Conservation (phyloP, 305 asterid genomes). For the Withania somnifera region DNA sequence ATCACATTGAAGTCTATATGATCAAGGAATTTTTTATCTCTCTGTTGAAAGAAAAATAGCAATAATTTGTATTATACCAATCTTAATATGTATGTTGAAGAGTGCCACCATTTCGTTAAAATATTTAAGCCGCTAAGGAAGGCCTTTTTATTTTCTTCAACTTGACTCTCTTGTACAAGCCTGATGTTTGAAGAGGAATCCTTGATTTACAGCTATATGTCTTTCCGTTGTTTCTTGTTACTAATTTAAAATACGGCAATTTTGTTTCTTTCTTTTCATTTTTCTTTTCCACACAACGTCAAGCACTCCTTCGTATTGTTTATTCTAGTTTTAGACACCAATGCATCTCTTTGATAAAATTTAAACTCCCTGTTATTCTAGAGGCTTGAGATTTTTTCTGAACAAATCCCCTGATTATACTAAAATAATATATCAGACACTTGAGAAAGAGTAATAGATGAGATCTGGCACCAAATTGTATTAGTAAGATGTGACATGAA, state of each 20-base stretch:
- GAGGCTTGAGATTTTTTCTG: no score
- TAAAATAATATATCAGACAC: no score
- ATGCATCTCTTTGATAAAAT: background rate
- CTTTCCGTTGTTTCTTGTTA: no score
- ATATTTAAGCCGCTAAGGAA: background rate
- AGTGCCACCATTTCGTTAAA: background rate
- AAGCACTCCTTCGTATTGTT: background rate
- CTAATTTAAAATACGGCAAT: no score
- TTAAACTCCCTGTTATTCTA: background rate
- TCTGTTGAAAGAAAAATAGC: background rate
- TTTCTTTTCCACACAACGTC: background rate
- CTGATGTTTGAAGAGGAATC: background rate
- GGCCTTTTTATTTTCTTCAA: background rate
- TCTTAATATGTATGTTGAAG: background rate
- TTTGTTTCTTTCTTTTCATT: background rate
- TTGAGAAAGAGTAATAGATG: no score
- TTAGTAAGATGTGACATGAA: no score
- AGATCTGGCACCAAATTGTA: no score
- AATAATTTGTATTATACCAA: background rate
- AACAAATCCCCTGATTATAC: no score
- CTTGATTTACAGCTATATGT: background rate
- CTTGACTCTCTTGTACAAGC: background rate
- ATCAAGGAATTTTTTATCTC: background rate
- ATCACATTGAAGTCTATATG: no score
- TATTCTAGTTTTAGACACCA: background rate